A percentile compares a stretch with the other conserved stretches of the same genome.
Evolutionary conservation across 163 green algal species (phyloP).

Genomic region (Scenedesmus sp.): DNA sequence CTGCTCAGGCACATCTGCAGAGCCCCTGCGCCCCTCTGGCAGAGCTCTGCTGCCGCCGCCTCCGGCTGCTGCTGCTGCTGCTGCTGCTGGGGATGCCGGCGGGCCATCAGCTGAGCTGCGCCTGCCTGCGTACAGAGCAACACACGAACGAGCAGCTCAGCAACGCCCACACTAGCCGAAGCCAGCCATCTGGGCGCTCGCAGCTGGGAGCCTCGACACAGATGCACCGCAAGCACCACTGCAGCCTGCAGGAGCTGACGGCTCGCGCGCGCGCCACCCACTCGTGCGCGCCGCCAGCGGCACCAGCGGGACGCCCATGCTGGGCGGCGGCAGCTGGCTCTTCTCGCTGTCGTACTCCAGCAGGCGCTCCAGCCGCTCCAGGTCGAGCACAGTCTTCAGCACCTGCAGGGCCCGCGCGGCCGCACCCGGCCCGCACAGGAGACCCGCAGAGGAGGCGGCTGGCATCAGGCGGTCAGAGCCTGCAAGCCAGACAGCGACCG

Average conservation of each 20-base stretch:
- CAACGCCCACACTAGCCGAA: neutral
- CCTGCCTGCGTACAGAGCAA: neutral
- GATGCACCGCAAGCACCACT: too few species aligned
- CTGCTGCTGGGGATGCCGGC: neutral
- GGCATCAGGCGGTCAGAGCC: too few species aligned
- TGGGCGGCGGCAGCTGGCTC: neutral
- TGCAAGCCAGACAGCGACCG: too few species aligned
- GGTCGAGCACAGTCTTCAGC: slow-evolving; percentile 45
- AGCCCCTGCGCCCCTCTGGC: neutral
- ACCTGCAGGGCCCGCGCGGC: slow-evolving; percentile 47
- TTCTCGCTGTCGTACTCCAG: slow-evolving; percentile 56
- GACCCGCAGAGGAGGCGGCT: too few species aligned
- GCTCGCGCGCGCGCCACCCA: neutral
- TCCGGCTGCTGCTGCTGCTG: neutral
- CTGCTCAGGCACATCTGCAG: neutral
- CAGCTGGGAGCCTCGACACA: too few species aligned
- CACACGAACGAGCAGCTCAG: neutral
- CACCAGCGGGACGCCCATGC: neutral
- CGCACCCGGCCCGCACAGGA: too few species aligned
- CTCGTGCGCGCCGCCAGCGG: neutral
- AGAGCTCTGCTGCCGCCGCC: neutral
- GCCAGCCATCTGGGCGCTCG: neutral
- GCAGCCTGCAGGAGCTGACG: neutral
- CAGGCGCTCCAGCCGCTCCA: slow-evolving; percentile 58
- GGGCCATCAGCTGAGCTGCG: slow-evolving; percentile 11